phyloP scores from a whole-genome alignment of 2,329 filamentous ascomycete genomes.

The Diplodia scrobiculata region DNA sequence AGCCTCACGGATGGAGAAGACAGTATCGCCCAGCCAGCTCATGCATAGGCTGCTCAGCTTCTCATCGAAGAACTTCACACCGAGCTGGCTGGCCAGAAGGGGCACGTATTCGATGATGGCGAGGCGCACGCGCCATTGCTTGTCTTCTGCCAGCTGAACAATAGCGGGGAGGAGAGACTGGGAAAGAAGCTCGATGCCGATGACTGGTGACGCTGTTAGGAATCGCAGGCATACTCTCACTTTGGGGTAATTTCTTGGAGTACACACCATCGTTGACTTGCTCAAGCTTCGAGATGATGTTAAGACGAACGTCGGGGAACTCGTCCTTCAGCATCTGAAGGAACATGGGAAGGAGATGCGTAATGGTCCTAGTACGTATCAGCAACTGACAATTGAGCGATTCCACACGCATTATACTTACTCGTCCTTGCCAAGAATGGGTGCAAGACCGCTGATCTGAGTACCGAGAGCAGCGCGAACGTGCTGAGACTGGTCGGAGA shows the following conservation, averaged over 20 bases:
- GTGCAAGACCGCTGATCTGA: constrained; percentile 93
- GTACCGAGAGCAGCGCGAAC: constrained; percentile 93
- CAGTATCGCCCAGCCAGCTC: constrained; percentile 97
- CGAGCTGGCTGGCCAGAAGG: constrained; percentile 89
- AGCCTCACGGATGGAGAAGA: constrained; percentile 97
- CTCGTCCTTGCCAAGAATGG: constrained; percentile 97
- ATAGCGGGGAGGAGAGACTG: constrained; percentile 96
- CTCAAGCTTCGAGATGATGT: constrained; percentile 99
- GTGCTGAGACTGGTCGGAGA: constrained; percentile 94
- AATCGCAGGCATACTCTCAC: not conserved
- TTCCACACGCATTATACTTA: constrained; percentile 53
- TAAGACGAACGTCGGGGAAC: constrained; percentile 94
- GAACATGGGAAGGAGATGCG: constrained; percentile 97
- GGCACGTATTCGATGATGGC: constrained; percentile 99
- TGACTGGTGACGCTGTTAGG: constrained; percentile 61
- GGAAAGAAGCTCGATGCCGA: constrained; percentile 94
- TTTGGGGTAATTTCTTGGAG: not conserved
- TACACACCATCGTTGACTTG: constrained; percentile 86
- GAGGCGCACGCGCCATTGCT: constrained; percentile 96
- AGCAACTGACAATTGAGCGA: constrained; percentile 4
- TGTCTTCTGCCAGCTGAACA: constrained; percentile 95
- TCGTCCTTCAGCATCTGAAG: constrained; percentile 99
- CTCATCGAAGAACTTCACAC: constrained; percentile 97
- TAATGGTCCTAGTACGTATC: constrained; percentile 69
- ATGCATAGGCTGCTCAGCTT: constrained; percentile 94